These are phyloP conservation scores for Miscanthus lutarioriparius DNA, from an alignment of 176 grass and related monocot species.

Conservation along the genomic window DNA sequence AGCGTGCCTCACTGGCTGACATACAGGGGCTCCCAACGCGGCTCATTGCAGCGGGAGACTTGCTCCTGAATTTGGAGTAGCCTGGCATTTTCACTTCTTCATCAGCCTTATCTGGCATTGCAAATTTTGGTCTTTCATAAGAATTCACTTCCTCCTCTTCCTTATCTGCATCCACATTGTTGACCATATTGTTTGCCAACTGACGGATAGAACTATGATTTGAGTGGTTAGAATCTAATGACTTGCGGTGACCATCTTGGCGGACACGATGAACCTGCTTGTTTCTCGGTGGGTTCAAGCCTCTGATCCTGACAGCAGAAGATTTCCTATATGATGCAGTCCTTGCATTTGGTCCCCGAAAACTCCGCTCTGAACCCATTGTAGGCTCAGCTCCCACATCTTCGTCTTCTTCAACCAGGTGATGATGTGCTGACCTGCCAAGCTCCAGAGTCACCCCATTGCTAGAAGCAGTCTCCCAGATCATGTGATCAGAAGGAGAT, in stretches of 20 bases:
- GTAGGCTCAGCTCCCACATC: conserved; percentile 53
- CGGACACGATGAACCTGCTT: conserved; percentile 64
- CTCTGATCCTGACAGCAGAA: conserved; percentile 67
- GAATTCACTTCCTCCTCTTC: conserved; percentile 77
- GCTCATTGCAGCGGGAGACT: conserved; percentile 62
- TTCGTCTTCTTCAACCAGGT: conserved; percentile 57
- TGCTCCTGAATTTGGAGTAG: conserved; percentile 55
- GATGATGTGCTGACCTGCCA: conserved; percentile 47
- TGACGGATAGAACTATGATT: conserved; percentile 46
- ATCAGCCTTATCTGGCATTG: conserved; percentile 38
- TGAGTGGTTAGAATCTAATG: conserved; percentile 61
- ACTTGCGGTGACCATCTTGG: conserved; percentile 57
- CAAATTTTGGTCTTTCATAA: conserved; percentile 43
- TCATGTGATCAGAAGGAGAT: conserved; percentile 53
- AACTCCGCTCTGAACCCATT: conserved; percentile 59
- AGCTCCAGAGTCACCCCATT: conserved; percentile 50
- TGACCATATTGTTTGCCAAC: conserved; percentile 48
- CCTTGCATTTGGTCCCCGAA: conserved; percentile 52
- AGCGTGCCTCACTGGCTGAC: conserved; percentile 66
- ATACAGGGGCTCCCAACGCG: conserved; percentile 73
- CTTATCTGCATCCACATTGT: conserved; percentile 54
- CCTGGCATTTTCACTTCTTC: conserved; percentile 43
- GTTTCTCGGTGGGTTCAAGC: conserved; percentile 65
- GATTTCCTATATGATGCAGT: conserved; percentile 64
- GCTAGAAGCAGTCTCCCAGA: conserved; percentile 77